These are phyloP conservation scores for Anthracocystis setariae DNA, from an alignment of 1,284 basidiomycete genomes.

Conservation along the genomic window DNA sequence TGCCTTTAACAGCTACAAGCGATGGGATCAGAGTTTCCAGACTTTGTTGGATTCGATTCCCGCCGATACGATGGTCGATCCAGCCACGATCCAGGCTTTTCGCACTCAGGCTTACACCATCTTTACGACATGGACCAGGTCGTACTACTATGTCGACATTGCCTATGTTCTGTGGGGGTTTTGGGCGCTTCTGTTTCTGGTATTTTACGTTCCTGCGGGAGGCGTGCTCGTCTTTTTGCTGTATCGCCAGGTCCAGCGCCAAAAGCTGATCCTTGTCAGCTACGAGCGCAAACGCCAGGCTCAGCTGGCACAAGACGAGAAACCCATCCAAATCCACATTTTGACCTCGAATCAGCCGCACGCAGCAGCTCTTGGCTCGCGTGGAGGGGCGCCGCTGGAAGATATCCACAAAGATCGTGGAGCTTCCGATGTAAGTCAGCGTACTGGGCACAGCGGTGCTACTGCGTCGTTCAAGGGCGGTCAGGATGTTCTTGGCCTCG, in stretches of 20 bases:
- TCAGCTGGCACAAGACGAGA: constrained; percentile 25
- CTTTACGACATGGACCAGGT: constrained; percentile 28
- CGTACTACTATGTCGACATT: constrained; percentile 45
- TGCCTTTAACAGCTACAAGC: constrained; percentile 27
- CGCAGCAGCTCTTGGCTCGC: neutral
- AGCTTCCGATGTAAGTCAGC: constrained; percentile 13
- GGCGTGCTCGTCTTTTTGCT: constrained; percentile 49
- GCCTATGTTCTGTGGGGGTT: constrained; percentile 49
- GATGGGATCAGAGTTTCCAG: constrained; percentile 14
- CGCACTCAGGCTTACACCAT: constrained; percentile 28
- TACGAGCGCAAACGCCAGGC: constrained; percentile 31
- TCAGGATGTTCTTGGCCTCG: constrained; percentile 22
- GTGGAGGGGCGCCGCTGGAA: constrained; percentile 22
- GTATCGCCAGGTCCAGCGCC: constrained; percentile 35
- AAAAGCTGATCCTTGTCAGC: constrained; percentile 35
- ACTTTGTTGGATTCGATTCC: constrained; percentile 7
- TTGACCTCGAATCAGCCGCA: constrained; percentile 13
- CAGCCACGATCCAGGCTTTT: constrained; percentile 3
- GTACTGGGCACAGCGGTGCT: constrained; percentile 15
- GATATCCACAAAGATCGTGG: constrained; percentile 29
- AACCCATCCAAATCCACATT: constrained; percentile 16
- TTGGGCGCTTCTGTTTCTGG: constrained; percentile 51
- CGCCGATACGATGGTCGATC: constrained; percentile 9
- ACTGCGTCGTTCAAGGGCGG: constrained; percentile 22
- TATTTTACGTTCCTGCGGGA: constrained; percentile 58